Evolutionary conservation across 2,329 filamentous ascomycete species (phyloP).

Genomic region (Fusarium buharicum): DNA sequence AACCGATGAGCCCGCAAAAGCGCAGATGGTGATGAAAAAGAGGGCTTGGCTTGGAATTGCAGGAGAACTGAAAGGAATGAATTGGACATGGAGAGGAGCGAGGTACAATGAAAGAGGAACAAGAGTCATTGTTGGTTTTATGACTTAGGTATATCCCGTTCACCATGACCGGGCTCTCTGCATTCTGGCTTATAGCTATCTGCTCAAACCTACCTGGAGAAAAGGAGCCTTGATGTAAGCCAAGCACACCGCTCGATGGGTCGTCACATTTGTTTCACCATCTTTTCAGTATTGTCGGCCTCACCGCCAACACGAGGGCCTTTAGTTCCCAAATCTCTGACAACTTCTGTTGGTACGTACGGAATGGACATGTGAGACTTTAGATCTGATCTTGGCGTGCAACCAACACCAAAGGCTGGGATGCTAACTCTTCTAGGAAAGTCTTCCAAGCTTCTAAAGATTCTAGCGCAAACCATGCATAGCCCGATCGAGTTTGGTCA

Average conservation of each 20-base stretch:
- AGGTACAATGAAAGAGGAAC: too few relatives aligned
- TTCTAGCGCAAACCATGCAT: constrained; percentile 41
- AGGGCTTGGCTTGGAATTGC: too few relatives aligned
- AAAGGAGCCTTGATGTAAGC: constrained; percentile 10
- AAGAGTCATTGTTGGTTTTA: too few relatives aligned
- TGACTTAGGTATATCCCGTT: too few relatives aligned
- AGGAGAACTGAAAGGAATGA: too few relatives aligned
- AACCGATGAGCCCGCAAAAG: neutral
- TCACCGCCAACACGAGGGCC: constrained; percentile 6
- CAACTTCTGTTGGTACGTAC: neutral
- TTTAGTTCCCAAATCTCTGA: neutral
- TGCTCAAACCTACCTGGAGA: neutral
- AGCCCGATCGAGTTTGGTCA: constrained; percentile 20
- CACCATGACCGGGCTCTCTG: too few relatives aligned
- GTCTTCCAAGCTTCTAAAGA: constrained; percentile 22
- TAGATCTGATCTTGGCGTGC: constrained; percentile 6
- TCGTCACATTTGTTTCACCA: neutral
- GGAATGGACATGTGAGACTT: constrained; percentile 3
- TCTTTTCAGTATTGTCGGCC: constrained; percentile 10
- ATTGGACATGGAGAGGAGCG: too few relatives aligned
- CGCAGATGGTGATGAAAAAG: neutral
- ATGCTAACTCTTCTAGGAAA: constrained; percentile 29
- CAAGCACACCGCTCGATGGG: constrained; percentile 2
- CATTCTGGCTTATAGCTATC: too few relatives aligned
- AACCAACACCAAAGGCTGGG: neutral